These are phyloP conservation scores for Lepraria neglecta DNA, from an alignment of 495 filamentous ascomycete genomes.

Conservation along the genomic window DNA sequence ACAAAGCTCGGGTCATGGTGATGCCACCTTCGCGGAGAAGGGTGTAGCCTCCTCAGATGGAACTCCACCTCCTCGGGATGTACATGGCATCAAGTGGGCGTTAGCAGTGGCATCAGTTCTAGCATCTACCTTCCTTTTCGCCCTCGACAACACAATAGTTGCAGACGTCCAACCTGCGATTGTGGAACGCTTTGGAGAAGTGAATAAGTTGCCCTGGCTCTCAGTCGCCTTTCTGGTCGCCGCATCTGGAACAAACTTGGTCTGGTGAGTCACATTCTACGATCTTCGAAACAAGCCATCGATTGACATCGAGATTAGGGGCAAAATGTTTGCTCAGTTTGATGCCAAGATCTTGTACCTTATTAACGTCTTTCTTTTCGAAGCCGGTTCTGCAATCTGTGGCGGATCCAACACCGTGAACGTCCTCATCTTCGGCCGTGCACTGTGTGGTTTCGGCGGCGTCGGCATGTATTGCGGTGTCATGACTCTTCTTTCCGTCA, in stretches of 20 bases:
- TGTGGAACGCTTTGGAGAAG: slow-evolving; percentile 42
- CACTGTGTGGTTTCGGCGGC: slow-evolving; percentile 38
- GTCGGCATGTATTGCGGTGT: slow-evolving; percentile 40
- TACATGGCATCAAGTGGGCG: slow-evolving; percentile 20
- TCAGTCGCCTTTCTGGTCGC: slow-evolving; percentile 49
- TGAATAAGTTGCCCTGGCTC: slow-evolving; percentile 54
- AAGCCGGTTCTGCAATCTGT: slow-evolving; percentile 48
- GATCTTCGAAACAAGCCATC: not conserved
- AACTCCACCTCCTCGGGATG: slow-evolving; percentile 10
- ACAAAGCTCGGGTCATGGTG: slow-evolving; percentile 3
- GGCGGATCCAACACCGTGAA: slow-evolving; percentile 48
- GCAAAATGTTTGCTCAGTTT: slow-evolving; percentile 46
- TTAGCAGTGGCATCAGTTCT: slow-evolving; percentile 40
- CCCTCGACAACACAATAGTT: slow-evolving; percentile 57
- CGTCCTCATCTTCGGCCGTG: slow-evolving; percentile 49
- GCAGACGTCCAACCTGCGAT: slow-evolving; percentile 53
- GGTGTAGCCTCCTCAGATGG: not conserved
- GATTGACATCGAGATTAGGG: slow-evolving; percentile 20
- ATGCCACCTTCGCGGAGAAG: not conserved
- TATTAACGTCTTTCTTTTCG: slow-evolving; percentile 44
- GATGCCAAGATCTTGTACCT: slow-evolving; percentile 52
- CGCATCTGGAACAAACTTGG: slow-evolving; percentile 42
- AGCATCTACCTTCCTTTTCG: slow-evolving; percentile 47
- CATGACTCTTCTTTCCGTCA: slow-evolving; percentile 38
- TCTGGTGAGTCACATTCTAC: slow-evolving; percentile 33